Conservation (phyloP, 2,329 filamentous ascomycete species). For the Aspergillus hiratsukae region DNA sequence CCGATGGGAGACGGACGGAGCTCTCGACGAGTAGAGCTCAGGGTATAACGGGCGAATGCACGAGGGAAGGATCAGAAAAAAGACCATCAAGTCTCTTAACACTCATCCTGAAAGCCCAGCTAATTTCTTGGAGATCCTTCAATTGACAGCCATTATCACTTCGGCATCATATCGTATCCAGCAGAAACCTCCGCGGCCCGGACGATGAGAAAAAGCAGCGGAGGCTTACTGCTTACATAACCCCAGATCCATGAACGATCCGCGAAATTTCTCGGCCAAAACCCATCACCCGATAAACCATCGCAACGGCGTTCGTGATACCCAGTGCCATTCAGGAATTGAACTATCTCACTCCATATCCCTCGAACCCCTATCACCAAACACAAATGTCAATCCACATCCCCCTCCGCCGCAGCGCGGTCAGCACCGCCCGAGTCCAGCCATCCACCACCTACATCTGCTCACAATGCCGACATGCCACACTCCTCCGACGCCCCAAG, state of each 20-base stretch:
- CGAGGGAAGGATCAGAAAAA: slow-evolving; percentile 2
- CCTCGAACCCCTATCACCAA: no score
- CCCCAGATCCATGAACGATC: slow-evolving; percentile 10
- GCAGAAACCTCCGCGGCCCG: neutral
- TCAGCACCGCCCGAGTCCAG: slow-evolving; percentile 19
- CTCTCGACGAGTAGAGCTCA: slow-evolving; percentile 8
- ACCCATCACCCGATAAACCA: slow-evolving; percentile 17
- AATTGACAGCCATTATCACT: slow-evolving; percentile 1
- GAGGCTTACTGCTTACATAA: slow-evolving; percentile 29
- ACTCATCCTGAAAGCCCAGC: slow-evolving; percentile 19
- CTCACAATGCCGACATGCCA: slow-evolving; percentile 71
- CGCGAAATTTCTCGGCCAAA: slow-evolving; percentile 29
- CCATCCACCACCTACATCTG: slow-evolving; percentile 40
- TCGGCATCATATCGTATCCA: neutral
- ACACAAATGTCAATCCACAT: slow-evolving; percentile 32
- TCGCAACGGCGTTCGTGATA: slow-evolving; percentile 7
- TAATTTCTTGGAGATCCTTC: neutral
- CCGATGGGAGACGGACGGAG: slow-evolving; percentile 9
- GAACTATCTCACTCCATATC: neutral
- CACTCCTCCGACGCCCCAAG: slow-evolving; percentile 80
- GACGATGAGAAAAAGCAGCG: slow-evolving; percentile 16
- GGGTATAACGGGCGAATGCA: slow-evolving; percentile 5
- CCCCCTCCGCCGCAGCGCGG: slow-evolving; percentile 33
- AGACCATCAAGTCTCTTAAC: slow-evolving; percentile 5
- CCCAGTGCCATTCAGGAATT: slow-evolving; percentile 1